Evolutionary conservation across 2,329 filamentous ascomycete genomes (phyloP).

Genomic region (Sporothrix schenckii): DNA sequence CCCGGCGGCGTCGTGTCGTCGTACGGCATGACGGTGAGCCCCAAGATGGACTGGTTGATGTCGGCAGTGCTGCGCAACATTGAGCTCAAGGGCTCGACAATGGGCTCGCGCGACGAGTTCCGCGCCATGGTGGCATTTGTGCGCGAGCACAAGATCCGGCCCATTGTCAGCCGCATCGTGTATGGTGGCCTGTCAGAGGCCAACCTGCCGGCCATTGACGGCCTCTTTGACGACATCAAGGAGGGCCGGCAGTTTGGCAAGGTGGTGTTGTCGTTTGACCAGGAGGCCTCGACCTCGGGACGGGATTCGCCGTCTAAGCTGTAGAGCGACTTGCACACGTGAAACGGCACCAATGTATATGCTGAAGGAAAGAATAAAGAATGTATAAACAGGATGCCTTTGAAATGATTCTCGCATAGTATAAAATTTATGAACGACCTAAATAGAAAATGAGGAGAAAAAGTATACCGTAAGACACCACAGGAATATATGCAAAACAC

Average conservation of each 20-base stretch:
- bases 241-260: slow-evolving; percentile 88
- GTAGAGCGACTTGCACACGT: slow-evolving; percentile 38
- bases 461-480: slow-evolving; percentile 14
- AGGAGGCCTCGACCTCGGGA: slow-evolving; percentile 31
- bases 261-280: slow-evolving; percentile 72
- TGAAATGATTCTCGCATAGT: background rate
- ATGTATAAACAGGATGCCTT: background rate
- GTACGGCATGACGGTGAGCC: slow-evolving; percentile 88
- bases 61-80: slow-evolving; percentile 82
- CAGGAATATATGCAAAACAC: slow-evolving; percentile 2
- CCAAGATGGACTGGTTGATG: slow-evolving; percentile 88
- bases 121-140: slow-evolving; percentile 82
- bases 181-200: slow-evolving; percentile 62
- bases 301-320: slow-evolving; percentile 45
- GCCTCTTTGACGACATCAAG: slow-evolving; percentile 85
- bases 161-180: slow-evolving; percentile 74
- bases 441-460: background rate
- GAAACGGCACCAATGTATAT: background rate
- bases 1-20: slow-evolving; percentile 78
- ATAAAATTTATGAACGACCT: background rate
- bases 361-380: background rate
- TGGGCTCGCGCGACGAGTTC: slow-evolving; percentile 90
- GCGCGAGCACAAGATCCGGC: slow-evolving; percentile 68
- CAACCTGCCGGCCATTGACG: slow-evolving; percentile 76
- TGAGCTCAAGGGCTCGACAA: slow-evolving; percentile 82